Evolutionary conservation across 1,139 yeast species (phyloP).

Genomic region (Pneumocystis murina): DNA sequence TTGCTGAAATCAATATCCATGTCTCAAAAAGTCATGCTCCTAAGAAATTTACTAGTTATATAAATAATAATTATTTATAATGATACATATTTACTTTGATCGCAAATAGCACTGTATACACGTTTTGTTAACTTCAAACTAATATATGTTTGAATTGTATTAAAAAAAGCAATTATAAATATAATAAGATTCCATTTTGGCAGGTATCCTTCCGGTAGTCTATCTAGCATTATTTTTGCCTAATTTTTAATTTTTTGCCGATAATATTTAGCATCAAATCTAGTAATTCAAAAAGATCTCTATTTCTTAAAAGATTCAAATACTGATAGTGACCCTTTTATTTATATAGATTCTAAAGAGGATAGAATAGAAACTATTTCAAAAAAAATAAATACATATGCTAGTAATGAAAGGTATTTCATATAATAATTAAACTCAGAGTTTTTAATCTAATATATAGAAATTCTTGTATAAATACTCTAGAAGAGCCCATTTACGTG

Average conservation of each 20-base stretch:
- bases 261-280: background rate
- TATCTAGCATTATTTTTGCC: background rate
- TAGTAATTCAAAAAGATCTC: background rate
- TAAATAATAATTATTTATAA: background rate
- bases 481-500: conserved; percentile 64
- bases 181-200: conserved; percentile 58
- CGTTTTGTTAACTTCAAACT: conserved; percentile 59
- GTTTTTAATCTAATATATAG: conserved; percentile 26
- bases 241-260: background rate
- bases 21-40: conserved; percentile 95
- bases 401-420: background rate
- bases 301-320: background rate
- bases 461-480: conserved; percentile 68
- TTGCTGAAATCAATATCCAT: conserved; percentile 81
- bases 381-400: background rate
- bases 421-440: background rate
- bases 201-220: conserved; percentile 16
- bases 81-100: conserved; percentile 25
- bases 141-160: conserved; percentile 78
- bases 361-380: background rate
- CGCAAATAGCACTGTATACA: conserved; percentile 59
- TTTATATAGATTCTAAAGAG: background rate
- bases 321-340: background rate
- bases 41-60: conserved; percentile 40
- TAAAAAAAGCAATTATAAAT: conserved; percentile 78